phyloP scores from a whole-genome alignment of 371 early-diverging fungal species.

The Mortierella sp. region DNA sequence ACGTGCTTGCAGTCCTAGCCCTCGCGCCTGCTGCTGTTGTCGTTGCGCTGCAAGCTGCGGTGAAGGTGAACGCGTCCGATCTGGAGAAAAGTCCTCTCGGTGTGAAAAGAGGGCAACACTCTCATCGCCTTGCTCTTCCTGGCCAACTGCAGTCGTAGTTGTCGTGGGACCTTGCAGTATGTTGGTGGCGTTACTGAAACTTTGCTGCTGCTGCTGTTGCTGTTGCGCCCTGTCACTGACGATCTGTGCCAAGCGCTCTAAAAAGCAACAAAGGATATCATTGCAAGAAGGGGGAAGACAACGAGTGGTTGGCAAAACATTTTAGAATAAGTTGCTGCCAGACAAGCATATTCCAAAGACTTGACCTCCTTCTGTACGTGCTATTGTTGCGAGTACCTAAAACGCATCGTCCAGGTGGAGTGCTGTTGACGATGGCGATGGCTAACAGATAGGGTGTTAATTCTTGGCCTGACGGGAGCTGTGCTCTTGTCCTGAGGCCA shows the following conservation, averaged over 20 bases:
- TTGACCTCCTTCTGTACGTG: too few species aligned
- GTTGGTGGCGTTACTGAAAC: background rate
- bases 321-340: background rate
- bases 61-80: background rate
- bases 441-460: background rate
- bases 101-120: background rate
- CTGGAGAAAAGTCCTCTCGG: background rate
- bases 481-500: background rate
- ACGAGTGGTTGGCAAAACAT: background rate
- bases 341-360: background rate
- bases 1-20: background rate
- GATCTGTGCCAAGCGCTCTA: background rate
- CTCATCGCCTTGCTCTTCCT: background rate
- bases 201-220: background rate
- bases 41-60: background rate
- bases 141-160: background rate
- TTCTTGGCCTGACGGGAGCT: background rate
- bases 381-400: background rate
- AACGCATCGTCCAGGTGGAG: background rate
- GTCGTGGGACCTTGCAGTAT: background rate
- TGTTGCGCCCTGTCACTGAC: background rate
- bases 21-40: background rate
- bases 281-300: background rate
- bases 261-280: background rate
- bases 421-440: constrained; percentile 8